A percentile compares a stretch with the other conserved stretches of the same genome.
phyloP scores from a whole-genome alignment of 805 yeast species.

The Cyberlindnera amylophila region DNA sequence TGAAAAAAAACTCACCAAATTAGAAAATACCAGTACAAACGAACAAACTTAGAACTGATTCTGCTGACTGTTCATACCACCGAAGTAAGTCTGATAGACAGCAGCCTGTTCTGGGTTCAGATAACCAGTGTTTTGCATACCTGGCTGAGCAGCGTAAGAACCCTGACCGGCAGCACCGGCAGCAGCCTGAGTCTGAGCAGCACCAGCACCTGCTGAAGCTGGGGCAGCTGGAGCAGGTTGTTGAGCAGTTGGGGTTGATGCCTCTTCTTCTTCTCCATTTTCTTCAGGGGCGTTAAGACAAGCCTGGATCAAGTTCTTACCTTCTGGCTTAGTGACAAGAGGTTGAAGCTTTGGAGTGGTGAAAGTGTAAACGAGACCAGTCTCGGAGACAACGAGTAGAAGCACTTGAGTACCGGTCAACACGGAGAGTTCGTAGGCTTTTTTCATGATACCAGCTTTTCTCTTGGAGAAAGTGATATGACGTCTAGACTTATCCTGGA shows the following conservation, averaged over 20 bases:
- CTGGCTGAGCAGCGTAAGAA: constrained; percentile 39
- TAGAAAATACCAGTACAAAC: no score
- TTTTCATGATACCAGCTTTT: constrained; percentile 98
- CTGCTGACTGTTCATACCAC: constrained; percentile 55
- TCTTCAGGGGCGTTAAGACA: constrained; percentile 94
- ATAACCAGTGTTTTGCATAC: constrained; percentile 42
- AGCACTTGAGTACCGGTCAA: constrained; percentile 97
- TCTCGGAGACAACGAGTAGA: constrained; percentile 90
- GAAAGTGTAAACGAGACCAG: constrained; percentile 97
- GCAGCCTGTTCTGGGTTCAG: constrained; percentile 46
- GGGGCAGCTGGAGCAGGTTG: constrained; percentile 22
- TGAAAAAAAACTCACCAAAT: not conserved
- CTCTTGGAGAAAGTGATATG: constrained; percentile 97
- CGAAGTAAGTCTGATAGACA: constrained; percentile 63
- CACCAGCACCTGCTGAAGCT: constrained; percentile 22
- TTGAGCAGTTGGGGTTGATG: constrained; percentile 32
- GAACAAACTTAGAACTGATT: constrained; percentile 40
- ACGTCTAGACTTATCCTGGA: constrained; percentile 95
- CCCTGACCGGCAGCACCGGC: constrained; percentile 22
- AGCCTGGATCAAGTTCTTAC: constrained; percentile 93
- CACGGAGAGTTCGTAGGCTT: constrained; percentile 96
- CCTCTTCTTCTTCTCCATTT: constrained; percentile 45
- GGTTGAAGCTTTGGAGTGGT: constrained; percentile 99
- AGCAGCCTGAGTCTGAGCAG: constrained; percentile 12
- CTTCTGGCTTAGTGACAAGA: constrained; percentile 94